These are phyloP conservation scores for Lactuca saligna DNA, from an alignment of 129 eudicot genomes.

Conservation along the genomic window DNA sequence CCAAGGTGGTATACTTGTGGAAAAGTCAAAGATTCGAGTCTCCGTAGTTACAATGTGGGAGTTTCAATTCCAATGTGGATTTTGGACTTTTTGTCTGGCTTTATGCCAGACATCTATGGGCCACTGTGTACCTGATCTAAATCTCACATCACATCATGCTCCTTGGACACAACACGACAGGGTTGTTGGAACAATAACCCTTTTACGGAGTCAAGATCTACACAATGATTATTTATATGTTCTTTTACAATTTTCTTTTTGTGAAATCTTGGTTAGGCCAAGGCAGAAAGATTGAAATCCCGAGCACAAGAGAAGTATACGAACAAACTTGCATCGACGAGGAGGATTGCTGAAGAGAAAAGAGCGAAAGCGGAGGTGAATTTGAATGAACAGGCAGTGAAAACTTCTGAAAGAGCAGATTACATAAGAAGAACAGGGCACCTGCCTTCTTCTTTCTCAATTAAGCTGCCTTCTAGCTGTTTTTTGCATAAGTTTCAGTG, in stretches of 20 bases:
- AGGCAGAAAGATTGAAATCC: conserved; percentile 82
- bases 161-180: too few species aligned
- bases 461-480: conserved; percentile 71
- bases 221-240: not conserved
- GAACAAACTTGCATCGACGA: conserved; percentile 69
- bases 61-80: too few species aligned
- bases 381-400: conserved; percentile 72
- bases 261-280: conserved; percentile 49
- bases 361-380: conserved; percentile 84
- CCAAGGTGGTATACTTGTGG: too few species aligned
- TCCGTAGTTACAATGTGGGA: too few species aligned
- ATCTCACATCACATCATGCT: too few species aligned
- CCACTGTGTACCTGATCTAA: too few species aligned
- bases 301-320: conserved; percentile 80
- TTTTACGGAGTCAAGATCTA: not conserved
- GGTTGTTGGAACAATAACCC: not conserved
- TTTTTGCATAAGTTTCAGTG: conserved; percentile 38
- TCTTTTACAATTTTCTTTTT: not conserved
- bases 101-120: too few species aligned
- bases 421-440: conserved; percentile 91
- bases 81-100: too few species aligned
- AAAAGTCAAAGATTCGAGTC: too few species aligned
- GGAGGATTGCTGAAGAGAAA: conserved; percentile 87
- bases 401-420: conserved; percentile 82
- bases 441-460: conserved; percentile 80